Conservation (phyloP, 192 early-diverging fungal species). For the Backusella liffmaniae region DNA sequence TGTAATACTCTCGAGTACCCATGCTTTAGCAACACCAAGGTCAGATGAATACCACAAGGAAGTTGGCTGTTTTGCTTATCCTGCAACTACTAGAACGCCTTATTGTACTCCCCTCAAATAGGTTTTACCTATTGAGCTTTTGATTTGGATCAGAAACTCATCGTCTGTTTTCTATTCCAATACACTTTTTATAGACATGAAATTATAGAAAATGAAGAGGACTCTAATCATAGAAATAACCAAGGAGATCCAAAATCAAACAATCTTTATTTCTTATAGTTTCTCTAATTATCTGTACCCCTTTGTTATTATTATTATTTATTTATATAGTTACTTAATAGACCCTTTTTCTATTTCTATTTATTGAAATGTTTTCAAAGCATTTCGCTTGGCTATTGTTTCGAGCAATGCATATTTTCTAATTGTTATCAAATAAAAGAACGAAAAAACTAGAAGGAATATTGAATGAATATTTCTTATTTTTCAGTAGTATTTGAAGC, state of each 20-base stretch:
- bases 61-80: not conserved
- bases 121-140: not conserved
- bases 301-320: not conserved
- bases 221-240: not conserved
- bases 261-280: not conserved
- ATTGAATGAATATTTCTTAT: not conserved
- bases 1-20: not conserved
- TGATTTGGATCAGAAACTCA: not conserved
- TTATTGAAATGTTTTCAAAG: not conserved
- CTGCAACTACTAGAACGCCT: constrained; percentile 8
- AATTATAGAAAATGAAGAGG: not conserved
- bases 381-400: not conserved
- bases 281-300: not conserved
- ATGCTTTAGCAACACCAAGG: not conserved
- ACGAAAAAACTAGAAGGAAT: not conserved
- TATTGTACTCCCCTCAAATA: constrained; percentile 4
- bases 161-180: not conserved
- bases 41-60: constrained; percentile 6
- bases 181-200: not conserved
- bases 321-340: not conserved
- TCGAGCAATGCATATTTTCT: not conserved
- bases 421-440: not conserved
- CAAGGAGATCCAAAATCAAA: not conserved
- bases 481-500: not conserved
- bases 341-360: not conserved